Conservation (phyloP, 306 rosid genomes). For the Macrotyloma uniflorum region DNA sequence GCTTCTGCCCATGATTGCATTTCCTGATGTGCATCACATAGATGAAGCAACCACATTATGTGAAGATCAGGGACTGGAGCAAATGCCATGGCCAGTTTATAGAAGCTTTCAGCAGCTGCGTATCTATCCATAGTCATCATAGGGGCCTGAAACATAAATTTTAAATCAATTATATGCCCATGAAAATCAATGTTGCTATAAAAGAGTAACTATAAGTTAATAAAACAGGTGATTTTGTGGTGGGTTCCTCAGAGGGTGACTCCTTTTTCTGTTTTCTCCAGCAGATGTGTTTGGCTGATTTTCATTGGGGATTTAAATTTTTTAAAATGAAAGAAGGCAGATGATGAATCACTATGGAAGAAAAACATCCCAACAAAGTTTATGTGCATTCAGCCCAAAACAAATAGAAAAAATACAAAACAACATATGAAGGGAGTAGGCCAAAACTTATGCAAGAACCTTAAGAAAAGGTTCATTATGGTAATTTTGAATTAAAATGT, state of each 20-base stretch:
- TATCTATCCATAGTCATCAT: constrained; percentile 94
- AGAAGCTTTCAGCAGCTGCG: constrained; percentile 93
- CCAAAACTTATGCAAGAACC: no score
- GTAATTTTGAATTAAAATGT: no score
- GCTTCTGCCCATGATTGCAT: constrained; percentile 99
- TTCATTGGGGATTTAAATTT: background rate
- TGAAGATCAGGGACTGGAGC: constrained; percentile 99
- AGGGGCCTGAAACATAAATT: constrained; percentile 61
- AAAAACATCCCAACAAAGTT: no score
- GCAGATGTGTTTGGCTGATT: background rate
- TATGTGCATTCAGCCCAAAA: no score
- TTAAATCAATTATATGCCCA: background rate
- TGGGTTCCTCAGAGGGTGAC: background rate
- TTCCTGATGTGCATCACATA: constrained; percentile 98
- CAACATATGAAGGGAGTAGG: no score
- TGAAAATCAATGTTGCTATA: background rate
- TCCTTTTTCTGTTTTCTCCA: background rate
- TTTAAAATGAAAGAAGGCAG: no score
- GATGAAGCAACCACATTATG: constrained; percentile 98
- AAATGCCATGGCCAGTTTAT: constrained; percentile 95
- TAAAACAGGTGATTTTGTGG: background rate
- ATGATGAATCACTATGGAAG: no score
- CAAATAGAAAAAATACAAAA: no score
- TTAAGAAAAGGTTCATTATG: no score
- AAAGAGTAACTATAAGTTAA: background rate